Base-by-base conservation (phyloP, 352 stramenopile species). In the Pythium phragmitis region DNA sequence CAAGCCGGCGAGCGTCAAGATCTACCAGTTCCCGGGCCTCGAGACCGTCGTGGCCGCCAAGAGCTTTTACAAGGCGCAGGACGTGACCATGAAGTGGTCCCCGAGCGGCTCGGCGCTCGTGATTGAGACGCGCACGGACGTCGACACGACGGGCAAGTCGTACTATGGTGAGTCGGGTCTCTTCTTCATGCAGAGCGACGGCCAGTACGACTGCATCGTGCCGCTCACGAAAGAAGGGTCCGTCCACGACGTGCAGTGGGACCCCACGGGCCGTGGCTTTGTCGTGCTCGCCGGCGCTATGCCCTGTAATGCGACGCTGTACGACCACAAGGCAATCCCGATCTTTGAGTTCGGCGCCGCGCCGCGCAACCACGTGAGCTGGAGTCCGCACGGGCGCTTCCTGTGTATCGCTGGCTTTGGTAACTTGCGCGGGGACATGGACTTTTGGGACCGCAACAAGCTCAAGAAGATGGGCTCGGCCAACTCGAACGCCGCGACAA, bases 131-230 rank as follows among this genome's bases (percentile, higher is more conserved):
- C 88, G 88, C 57, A 98, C 91, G 55, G 91, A 97, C 57, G 85
- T 97, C 17, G 91, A 98, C 63, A 96, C 89, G 41, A 94, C 88
- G 0, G 94, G 94, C 60, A 87, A 98, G 74, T 98, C 91, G 45
- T 99, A 99, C 78, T 99, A 99, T 63, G 97, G 97, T 50, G 97
- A 97, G 57, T 98, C 96, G 0, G 91, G 94, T 11, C 76, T 99
- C 2, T 99, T 98, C 75, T 94, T 99, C 65, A 74, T 99, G 64
- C 85, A 98, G 72, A 87, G 83, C 54, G 90, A 98, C 63, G 88
- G 91, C 37, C 78, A 89, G 28, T 96, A 98, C 68, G 87, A 97
- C 70, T 97, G 73, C 82, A 98, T 87, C 71, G 91, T 88, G 60
- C 96, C 75, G 61, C 83, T 83, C 17, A 96, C 77, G 56, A 98